Evolutionary conservation across 805 yeast species (phyloP).

Genomic region (Pichia phayaonensis): DNA sequence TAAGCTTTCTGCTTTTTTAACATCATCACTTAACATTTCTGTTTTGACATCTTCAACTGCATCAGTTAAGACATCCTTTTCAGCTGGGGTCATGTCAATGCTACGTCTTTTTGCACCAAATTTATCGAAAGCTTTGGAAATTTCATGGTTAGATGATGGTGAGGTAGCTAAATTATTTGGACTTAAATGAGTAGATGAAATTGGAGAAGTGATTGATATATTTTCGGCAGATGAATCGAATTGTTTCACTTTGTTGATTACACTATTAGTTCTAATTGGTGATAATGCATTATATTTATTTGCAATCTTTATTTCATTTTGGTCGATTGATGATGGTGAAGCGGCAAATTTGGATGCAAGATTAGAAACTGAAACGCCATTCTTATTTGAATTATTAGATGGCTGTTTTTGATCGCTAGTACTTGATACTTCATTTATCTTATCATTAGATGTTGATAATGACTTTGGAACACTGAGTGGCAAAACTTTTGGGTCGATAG

Average conservation of each 20-base stretch:
- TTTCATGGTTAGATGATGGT: neutral
- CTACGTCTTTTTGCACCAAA: slow-evolving; percentile 25
- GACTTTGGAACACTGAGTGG: neutral
- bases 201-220: neutral
- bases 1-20: neutral
- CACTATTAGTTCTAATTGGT: slow-evolving; percentile 14
- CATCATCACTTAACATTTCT: neutral
- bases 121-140: slow-evolving; percentile 23
- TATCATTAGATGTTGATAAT: neutral
- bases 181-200: neutral
- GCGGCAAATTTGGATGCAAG: neutral
- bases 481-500: neutral
- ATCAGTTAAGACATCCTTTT: neutral
- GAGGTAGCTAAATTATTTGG: neutral
- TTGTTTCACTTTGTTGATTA: slow-evolving; percentile 23
- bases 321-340: neutral
- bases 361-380: neutral
- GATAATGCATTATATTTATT: slow-evolving; percentile 8
- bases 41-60: neutral
- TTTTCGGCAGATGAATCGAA: slow-evolving; percentile 17
- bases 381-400: neutral
- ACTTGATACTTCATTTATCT: neutral
- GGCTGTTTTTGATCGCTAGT: neutral
- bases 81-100: neutral
- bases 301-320: neutral